phyloP scores from a whole-genome alignment of 345 rosid genomes.

The Angophora floribunda region DNA sequence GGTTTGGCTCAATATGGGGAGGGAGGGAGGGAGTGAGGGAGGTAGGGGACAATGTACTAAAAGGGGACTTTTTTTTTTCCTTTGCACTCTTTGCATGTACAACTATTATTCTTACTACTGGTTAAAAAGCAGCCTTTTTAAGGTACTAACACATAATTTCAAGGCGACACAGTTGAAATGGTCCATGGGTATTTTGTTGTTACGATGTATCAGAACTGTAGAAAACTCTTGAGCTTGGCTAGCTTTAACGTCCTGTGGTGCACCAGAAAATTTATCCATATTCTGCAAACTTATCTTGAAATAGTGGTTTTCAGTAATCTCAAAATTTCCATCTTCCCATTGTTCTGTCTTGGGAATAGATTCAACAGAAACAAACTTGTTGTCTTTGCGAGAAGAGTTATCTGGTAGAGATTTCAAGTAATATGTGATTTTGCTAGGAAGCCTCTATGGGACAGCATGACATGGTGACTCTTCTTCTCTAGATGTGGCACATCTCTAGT shows the following conservation, averaged over 20 bases:
- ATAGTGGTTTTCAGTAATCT: neutral
- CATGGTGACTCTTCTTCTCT: neutral
- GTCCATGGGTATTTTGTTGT: neutral
- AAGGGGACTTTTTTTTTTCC: neutral
- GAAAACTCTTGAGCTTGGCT: neutral
- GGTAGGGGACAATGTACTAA: neutral
- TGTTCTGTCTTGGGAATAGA: neutral
- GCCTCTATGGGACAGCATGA: neutral
- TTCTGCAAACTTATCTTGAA: neutral
- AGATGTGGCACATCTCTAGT: neutral
- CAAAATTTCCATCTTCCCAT: neutral
- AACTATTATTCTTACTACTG: neutral
- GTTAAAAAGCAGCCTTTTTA: neutral
- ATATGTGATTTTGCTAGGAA: neutral
- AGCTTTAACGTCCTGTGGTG: neutral
- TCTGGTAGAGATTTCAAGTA: neutral
- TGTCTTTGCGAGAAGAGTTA: neutral
- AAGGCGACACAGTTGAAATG: neutral
- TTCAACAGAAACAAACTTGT: neutral
- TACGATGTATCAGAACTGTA: neutral
- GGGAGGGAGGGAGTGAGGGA: neutral
- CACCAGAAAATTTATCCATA: neutral
- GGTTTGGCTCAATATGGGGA: neutral
- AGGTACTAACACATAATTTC: neutral
- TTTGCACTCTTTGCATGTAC: neutral